Conservation (phyloP, 768 basidiomycete species). For the Pleurotus citrinopileatus region DNA sequence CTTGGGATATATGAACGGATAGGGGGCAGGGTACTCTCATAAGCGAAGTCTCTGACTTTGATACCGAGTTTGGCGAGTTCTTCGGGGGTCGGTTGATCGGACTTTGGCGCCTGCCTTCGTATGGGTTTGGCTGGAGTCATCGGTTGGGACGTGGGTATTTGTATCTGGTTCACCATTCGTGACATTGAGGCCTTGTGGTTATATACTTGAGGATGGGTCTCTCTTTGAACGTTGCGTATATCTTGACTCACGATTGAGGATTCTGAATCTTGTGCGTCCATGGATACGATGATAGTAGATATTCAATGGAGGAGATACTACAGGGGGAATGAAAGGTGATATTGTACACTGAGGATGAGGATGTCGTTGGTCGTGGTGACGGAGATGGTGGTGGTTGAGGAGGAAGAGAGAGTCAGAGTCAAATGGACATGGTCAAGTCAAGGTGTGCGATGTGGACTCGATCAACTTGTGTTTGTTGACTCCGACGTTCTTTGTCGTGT, state of each 20-base stretch:
- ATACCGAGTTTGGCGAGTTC: slow-evolving; percentile 31
- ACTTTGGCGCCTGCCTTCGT: slow-evolving; percentile 14
- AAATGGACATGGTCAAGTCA: background rate
- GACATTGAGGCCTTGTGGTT: slow-evolving; percentile 20
- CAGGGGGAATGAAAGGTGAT: background rate
- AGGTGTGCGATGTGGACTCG: background rate
- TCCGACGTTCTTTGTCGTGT: background rate
- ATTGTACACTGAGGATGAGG: slow-evolving; percentile 2
- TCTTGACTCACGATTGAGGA: too few relatives aligned
- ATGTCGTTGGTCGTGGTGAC: background rate
- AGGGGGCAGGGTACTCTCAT: slow-evolving; percentile 64
- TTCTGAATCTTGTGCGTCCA: too few relatives aligned
- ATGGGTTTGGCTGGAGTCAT: slow-evolving; percentile 1
- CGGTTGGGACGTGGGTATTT: slow-evolving; percentile 3
- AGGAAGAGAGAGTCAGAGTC: background rate
- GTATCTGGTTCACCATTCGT: slow-evolving; percentile 14
- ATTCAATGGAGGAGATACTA: too few relatives aligned
- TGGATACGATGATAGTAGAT: too few relatives aligned
- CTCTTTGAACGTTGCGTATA: too few relatives aligned
- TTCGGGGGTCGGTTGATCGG: slow-evolving; percentile 22
- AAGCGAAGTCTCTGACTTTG: slow-evolving; percentile 63
- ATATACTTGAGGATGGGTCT: too few relatives aligned
- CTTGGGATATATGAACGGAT: slow-evolving; percentile 48
- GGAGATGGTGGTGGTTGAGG: background rate
- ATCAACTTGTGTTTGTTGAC: background rate